Evolutionary conservation across 2,329 filamentous ascomycete genomes (phyloP).

Genomic region (Trichoderma aggressivum): DNA sequence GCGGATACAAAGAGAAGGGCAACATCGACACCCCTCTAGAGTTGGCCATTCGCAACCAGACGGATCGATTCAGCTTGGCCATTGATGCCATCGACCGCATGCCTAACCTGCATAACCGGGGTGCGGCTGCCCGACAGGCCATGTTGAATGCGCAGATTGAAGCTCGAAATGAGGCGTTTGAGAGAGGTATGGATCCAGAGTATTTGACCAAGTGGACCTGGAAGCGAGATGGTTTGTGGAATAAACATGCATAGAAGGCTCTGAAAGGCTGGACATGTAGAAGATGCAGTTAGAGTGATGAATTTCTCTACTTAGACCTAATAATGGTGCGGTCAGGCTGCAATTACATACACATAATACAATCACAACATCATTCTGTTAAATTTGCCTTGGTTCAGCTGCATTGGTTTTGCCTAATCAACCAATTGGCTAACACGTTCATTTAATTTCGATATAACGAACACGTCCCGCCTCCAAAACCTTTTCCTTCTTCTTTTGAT

Average conservation of each 20-base stretch:
- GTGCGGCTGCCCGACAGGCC: conserved; percentile 58
- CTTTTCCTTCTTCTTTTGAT: no score
- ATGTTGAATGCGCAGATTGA: conserved; percentile 63
- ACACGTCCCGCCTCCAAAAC: no score
- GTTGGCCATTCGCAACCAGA: conserved; percentile 72
- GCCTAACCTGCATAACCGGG: conserved; percentile 59
- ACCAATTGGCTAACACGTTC: no score
- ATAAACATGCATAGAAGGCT: conserved; percentile 8
- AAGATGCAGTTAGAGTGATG: background rate
- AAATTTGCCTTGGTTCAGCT: no score
- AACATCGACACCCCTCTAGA: conserved; percentile 81
- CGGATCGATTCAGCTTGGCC: conserved; percentile 72
- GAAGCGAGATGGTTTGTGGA: conserved; percentile 46
- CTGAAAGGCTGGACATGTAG: background rate
- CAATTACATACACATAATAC: background rate
- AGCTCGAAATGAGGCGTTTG: conserved; percentile 62
- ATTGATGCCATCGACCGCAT: conserved; percentile 74
- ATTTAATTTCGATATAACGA: no score
- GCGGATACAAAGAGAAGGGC: conserved; percentile 78
- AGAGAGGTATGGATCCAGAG: conserved; percentile 66
- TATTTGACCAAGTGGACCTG: conserved; percentile 65
- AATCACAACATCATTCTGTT: no score
- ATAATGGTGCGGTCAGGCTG: background rate
- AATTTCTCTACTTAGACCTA: background rate
- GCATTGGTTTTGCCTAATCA: no score